Evolutionary conservation across 2,329 filamentous ascomycete species (phyloP).

Genomic region (Lachnellula cervina): DNA sequence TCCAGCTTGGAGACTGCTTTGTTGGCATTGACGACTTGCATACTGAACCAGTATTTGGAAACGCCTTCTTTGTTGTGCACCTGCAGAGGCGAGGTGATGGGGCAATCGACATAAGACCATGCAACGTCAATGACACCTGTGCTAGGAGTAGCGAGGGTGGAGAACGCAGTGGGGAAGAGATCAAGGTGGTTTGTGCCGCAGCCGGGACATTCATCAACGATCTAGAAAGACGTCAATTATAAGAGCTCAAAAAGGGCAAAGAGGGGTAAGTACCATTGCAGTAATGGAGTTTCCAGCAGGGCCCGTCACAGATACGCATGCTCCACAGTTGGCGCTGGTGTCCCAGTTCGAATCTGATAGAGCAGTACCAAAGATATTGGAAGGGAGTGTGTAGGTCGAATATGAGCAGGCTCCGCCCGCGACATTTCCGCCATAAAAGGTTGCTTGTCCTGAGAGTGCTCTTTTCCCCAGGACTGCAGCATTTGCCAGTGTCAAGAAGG

Average conservation of each 20-base stretch:
- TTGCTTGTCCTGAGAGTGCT: slow-evolving; percentile 38
- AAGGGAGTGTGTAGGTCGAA: slow-evolving; percentile 56
- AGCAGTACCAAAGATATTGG: slow-evolving; percentile 55
- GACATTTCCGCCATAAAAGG: slow-evolving; percentile 52
- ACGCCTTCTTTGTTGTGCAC: slow-evolving; percentile 51
- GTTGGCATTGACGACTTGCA: slow-evolving; percentile 62
- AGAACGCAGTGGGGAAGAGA: slow-evolving; percentile 49
- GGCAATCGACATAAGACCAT: slow-evolving; percentile 48
- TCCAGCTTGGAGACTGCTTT: slow-evolving; percentile 51
- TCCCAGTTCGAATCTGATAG: slow-evolving; percentile 56
- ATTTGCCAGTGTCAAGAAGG: slow-evolving; percentile 24
- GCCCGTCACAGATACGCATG: slow-evolving; percentile 56
- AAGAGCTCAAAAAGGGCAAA: background rate
- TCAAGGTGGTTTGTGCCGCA: slow-evolving; percentile 51
- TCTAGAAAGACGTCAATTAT: slow-evolving; percentile 30
- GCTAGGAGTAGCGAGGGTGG: slow-evolving; percentile 39
- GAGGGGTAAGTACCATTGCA: slow-evolving; percentile 50
- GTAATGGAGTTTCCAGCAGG: slow-evolving; percentile 53
- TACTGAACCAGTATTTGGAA: slow-evolving; percentile 51
- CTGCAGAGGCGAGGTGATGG: slow-evolving; percentile 43
- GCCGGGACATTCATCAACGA: slow-evolving; percentile 53
- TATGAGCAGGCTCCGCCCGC: slow-evolving; percentile 60
- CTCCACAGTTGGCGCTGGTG: slow-evolving; percentile 51
- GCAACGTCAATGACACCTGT: slow-evolving; percentile 45
- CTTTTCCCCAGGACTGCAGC: slow-evolving; percentile 21